Base-by-base conservation (phyloP, 805 yeast species). In the Diddensiella santjacobensis region DNA sequence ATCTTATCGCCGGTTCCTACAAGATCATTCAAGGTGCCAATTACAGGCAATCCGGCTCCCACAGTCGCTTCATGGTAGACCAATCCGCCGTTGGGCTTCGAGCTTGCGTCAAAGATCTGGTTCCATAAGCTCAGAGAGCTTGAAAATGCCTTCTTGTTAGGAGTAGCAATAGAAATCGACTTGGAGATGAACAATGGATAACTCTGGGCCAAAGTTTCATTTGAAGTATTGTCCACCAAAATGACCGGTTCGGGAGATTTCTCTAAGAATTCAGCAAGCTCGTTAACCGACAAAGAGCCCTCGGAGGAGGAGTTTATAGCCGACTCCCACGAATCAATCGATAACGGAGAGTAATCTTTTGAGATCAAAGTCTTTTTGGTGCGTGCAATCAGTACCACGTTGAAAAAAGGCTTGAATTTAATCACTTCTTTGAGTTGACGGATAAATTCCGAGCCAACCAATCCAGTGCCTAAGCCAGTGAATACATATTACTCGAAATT, bases 41-140 rank as follows among this genome's bases (percentile, higher is more conserved):
- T 83, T 53, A 93, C 81, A 51, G 99, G 99, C 66, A 93, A 77
- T 49, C 98, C 99, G 38, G 99, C 99, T 64, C 98, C 98, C 50
- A 93, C 98, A 4, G 97, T 88, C 44, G 99, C 95, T 75, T 93
- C 99, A 64, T 93, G 99, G 75, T 89, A 91, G 40, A 89, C 95
- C 54, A 91, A 74, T 36, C 88, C 90, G 43, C 81, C 82, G 40
- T 77, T 73, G 41, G 77, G 74, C 35, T 71, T 69, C 33, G 73
- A 75, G 10, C 26, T 23, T 44, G 69, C 68, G 30, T 66, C 62
- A 60, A 87, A 87, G 47, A 93, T 80, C 44, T 77, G 74, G 48
- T 87, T 78, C 97, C 98, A 93, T 10, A 82, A 70, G 20, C 71
- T 66, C 53, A 85, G 69, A 48, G 80, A 84, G 38, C 89, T 76